Evolutionary conservation across 495 filamentous ascomycete genomes (phyloP).

Genomic region (Hypoxylon rickii): DNA sequence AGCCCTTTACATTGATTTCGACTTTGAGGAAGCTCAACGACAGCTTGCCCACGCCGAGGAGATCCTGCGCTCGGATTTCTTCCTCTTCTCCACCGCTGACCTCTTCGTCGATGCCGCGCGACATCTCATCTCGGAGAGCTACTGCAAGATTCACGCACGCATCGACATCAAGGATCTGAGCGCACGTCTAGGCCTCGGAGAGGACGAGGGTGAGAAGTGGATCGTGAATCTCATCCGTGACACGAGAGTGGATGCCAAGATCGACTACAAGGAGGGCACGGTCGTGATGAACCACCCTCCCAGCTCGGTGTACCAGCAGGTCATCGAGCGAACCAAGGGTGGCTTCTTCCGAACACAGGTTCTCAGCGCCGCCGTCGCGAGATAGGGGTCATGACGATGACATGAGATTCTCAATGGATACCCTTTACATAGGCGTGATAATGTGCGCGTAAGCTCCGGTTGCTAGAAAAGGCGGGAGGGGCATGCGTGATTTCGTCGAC

Average conservation of each 20-base stretch:
- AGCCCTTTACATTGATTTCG: constrained; percentile 95
- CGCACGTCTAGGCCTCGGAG: constrained; percentile 81
- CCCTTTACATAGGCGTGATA: constrained; percentile 27
- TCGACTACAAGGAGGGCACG: constrained; percentile 97
- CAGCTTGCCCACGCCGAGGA: constrained; percentile 90
- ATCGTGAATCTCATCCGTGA: constrained; percentile 99
- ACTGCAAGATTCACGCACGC: constrained; percentile 99
- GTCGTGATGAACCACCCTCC: constrained; percentile 99
- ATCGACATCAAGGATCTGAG: constrained; percentile 98
- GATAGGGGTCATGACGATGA: constrained; percentile 7
- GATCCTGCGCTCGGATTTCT: constrained; percentile 92
- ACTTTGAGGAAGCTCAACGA: constrained; percentile 96
- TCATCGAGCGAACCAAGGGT: constrained; percentile 95
- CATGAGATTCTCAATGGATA: constrained; percentile 26
- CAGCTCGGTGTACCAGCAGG: constrained; percentile 97
- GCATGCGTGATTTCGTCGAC: constrained; percentile 18
- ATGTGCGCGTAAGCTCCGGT: constrained; percentile 7
- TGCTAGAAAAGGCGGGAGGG: constrained; percentile 6
- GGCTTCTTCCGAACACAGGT: constrained; percentile 89
- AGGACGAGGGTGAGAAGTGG: constrained; percentile 99
- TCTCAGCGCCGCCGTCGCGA: constrained; percentile 59
- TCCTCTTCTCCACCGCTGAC: constrained; percentile 83
- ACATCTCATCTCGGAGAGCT: constrained; percentile 95
- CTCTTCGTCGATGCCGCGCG: constrained; percentile 91
- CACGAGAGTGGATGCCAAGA: constrained; percentile 96